A percentile compares a stretch with the other conserved stretches of the same genome.
phyloP scores from a whole-genome alignment of 2,329 filamentous ascomycete species.

The Hypocreales sp. region DNA sequence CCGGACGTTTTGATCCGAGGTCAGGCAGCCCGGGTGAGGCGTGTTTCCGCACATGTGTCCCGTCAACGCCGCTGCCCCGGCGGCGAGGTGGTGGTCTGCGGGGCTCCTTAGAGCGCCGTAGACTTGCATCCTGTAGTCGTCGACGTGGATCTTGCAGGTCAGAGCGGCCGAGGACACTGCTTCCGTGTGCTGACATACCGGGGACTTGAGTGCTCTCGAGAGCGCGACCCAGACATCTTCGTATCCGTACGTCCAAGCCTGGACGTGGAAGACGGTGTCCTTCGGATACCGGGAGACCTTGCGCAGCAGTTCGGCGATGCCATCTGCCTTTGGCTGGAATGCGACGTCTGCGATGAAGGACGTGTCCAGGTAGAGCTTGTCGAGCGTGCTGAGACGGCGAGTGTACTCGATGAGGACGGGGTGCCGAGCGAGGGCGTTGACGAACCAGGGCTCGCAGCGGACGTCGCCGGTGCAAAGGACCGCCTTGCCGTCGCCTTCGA shows the following conservation, averaged over 20 bases:
- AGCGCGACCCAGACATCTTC: conserved; percentile 85
- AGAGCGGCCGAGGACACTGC: conserved; percentile 2
- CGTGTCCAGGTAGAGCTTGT: conserved; percentile 81
- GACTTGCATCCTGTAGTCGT: conserved; percentile 61
- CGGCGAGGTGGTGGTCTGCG: conserved; percentile 28
- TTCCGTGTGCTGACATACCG: conserved; percentile 21
- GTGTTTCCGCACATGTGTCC: conserved; percentile 66
- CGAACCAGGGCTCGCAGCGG: conserved; percentile 74
- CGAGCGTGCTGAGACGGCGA: conserved; percentile 47
- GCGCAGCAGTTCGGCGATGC: conserved; percentile 55
- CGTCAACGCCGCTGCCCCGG: conserved; percentile 51
- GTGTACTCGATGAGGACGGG: conserved; percentile 64
- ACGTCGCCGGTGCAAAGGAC: conserved; percentile 84
- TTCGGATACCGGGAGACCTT: conserved; percentile 53
- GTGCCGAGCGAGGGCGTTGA: conserved; percentile 55
- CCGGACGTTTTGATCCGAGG: conserved; percentile 41
- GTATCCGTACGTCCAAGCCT: conserved; percentile 81
- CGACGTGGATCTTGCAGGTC: conserved; percentile 54
- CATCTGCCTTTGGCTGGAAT: conserved; percentile 54
- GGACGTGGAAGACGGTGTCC: conserved; percentile 68
- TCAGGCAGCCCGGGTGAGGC: conserved; percentile 56
- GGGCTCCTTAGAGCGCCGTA: conserved; percentile 62
- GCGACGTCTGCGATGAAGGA: conserved; percentile 42
- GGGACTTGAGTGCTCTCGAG: conserved; percentile 50
- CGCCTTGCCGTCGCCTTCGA: conserved; percentile 57